phyloP scores from a whole-genome alignment of 1,139 yeast species.

The Debaryomyces fabryi region DNA sequence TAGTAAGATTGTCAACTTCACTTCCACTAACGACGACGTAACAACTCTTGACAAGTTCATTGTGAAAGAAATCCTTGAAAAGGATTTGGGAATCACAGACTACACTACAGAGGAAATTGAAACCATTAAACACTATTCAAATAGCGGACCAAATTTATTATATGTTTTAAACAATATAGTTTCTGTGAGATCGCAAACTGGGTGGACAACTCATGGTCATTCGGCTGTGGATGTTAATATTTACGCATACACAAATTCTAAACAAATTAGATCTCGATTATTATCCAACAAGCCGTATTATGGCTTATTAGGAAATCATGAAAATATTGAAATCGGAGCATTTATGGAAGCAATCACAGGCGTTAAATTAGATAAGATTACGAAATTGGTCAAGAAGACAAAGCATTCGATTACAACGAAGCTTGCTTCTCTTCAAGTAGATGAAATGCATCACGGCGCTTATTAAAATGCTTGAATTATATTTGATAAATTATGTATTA shows the following conservation, averaged over 20 bases:
- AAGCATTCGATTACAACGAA: slow-evolving; percentile 39
- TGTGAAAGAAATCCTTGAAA: slow-evolving; percentile 50
- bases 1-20: slow-evolving; percentile 27
- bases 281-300: slow-evolving; percentile 31
- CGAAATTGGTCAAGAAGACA: slow-evolving; percentile 48
- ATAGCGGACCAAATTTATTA: slow-evolving; percentile 24
- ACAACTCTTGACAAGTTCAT: slow-evolving; percentile 46
- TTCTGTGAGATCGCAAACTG: slow-evolving; percentile 70
- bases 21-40: slow-evolving; percentile 25
- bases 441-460: slow-evolving; percentile 10
- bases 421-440: slow-evolving; percentile 2
- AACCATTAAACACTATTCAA: slow-evolving; percentile 23
- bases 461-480: not conserved
- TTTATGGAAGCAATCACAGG: slow-evolving; percentile 64
- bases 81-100: slow-evolving; percentile 63
- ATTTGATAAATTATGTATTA: slow-evolving; percentile 3
- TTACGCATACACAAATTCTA: slow-evolving; percentile 67
- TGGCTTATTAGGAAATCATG: slow-evolving; percentile 73
- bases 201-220: slow-evolving; percentile 91
- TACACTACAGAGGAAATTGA: slow-evolving; percentile 52
- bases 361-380: slow-evolving; percentile 54
- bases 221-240: slow-evolving; percentile 89
- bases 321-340: slow-evolving; percentile 78
- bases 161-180: slow-evolving; percentile 57
- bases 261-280: slow-evolving; percentile 40